Evolutionary conservation across 129 eudicot genomes (phyloP).

Genomic region (Daucus carota): DNA sequence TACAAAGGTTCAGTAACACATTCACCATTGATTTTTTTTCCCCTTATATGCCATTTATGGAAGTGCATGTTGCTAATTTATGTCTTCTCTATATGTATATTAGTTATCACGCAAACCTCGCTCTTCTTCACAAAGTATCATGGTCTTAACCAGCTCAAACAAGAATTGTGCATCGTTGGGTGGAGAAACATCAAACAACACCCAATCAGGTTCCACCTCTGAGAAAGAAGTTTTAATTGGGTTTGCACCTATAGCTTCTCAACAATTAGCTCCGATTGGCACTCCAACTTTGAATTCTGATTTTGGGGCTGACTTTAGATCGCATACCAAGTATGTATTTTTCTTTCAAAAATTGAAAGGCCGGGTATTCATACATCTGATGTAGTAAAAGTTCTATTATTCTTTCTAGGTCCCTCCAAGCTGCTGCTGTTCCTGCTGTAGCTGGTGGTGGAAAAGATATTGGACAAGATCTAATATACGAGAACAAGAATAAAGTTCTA

Average conservation of each 20-base stretch:
- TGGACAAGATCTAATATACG: conserved; percentile 32
- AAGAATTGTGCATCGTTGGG: conserved; percentile 24
- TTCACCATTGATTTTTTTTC: background rate
- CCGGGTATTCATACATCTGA: background rate
- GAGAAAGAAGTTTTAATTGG: conserved; percentile 37
- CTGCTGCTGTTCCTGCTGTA: conserved; percentile 30
- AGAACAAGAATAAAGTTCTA: conserved; percentile 37
- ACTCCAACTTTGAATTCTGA: conserved; percentile 47
- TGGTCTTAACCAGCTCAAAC: conserved; percentile 19
- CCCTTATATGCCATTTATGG: background rate
- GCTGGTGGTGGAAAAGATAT: conserved; percentile 38
- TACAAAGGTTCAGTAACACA: conserved; percentile 39
- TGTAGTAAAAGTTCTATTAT: conserved; percentile 1
- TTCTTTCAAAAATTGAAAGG: conserved; percentile 3
- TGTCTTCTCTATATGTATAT: background rate
- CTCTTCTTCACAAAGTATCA: conserved; percentile 30
- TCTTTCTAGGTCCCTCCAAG: conserved; percentile 41
- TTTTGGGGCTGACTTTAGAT: conserved; percentile 22
- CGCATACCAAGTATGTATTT: conserved; percentile 44
- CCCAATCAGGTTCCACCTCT: conserved; percentile 23
- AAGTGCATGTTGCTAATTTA: conserved; percentile 7
- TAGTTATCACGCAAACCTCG: conserved; percentile 61
- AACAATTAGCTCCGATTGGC: conserved; percentile 62
- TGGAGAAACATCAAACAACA: conserved; percentile 34
- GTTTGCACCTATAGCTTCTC: conserved; percentile 36